Base-by-base conservation (phyloP, 495 filamentous ascomycete species). In the Extremus antarcticus region DNA sequence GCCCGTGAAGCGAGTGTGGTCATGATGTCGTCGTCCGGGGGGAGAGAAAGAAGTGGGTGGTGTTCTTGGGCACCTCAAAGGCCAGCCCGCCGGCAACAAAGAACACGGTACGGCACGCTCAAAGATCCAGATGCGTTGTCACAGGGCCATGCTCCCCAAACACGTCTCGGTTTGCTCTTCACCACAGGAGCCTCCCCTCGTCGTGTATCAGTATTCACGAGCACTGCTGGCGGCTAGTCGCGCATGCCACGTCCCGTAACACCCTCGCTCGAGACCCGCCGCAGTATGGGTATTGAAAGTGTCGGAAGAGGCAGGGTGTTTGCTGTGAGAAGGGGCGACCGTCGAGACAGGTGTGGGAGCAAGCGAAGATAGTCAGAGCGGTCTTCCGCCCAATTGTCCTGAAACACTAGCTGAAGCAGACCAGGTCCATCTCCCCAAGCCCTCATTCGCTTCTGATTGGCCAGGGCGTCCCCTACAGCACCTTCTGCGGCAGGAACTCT, bases 1-100 rank as follows among this genome's bases (percentile, higher is more conserved):
- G 87, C 73, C 66, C 95, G 94, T 41, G 88, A 84, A 57, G 92
- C 89, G 65, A 98, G 71, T 80, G 94, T 89, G 55, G 84, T 82
- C 84, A 90, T 91, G 45, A 11, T 32, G 41, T n/a, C 15, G 41
- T n/a, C 4, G 16, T 7, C 41, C 41, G 41, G 17, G 19, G 41
- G 16, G 41, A 45, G 19, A 17, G n/a, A 17, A 17, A 45, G 41
- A n/a, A 7, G 41, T 7, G 15, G 7, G 41, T 45, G 7, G 41
- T 17, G 7, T 17, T 45, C 17, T 45, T 8, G 41, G 4, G 7
- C 7, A 7, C 41, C 41, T 45, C 16, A 45, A 45, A 45, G 41
- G 19, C 15, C 4, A 13, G 29, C n/a, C n/a, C n/a, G n/a, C 13
- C 13, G 41, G 41, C 41, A 45, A 45, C 41, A 45, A 45, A 45